Conservation (phyloP, 2,329 filamentous ascomycete species). For the Aspergillus sp. region DNA sequence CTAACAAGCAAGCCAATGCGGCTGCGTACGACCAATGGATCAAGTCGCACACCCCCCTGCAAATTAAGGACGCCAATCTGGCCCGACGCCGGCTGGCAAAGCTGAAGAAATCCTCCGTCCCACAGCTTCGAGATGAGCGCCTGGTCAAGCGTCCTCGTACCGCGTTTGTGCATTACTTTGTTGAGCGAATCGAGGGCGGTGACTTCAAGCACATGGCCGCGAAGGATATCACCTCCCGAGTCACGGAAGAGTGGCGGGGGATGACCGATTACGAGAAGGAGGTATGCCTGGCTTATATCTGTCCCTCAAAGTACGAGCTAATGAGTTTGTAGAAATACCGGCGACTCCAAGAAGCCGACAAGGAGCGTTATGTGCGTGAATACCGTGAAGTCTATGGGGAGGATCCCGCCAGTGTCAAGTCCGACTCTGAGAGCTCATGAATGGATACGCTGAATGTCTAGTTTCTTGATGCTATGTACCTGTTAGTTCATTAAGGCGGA, state of each 20-base stretch:
- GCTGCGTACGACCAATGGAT: conserved; percentile 56
- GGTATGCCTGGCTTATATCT: conserved; percentile 23
- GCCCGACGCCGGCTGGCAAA: conserved; percentile 48
- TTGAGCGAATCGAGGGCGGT: conserved; percentile 45
- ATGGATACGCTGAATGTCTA: not conserved
- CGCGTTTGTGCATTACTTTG: conserved; percentile 45
- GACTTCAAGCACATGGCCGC: conserved; percentile 51
- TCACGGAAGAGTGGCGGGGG: conserved; percentile 25
- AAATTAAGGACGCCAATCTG: conserved; percentile 60
- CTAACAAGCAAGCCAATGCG: conserved; percentile 45
- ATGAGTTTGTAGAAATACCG: conserved; percentile 29
- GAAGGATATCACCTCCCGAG: conserved; percentile 30
- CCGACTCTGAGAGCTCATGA: not conserved
- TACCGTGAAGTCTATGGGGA: conserved; percentile 36
- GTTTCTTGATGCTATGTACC: not conserved
- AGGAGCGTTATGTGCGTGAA: conserved; percentile 34
- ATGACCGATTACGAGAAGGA: conserved; percentile 35
- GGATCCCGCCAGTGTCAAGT: conserved; percentile 12
- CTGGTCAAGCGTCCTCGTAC: conserved; percentile 43
- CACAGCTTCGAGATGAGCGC: conserved; percentile 54
- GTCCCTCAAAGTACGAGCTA: conserved; percentile 2
- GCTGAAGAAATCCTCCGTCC: conserved; percentile 16
- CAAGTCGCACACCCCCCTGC: conserved; percentile 51
- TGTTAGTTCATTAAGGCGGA: not conserved
- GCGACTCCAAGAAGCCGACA: conserved; percentile 24